Conservation (phyloP, 2,329 filamentous ascomycete species). For the Xylaria sp. region DNA sequence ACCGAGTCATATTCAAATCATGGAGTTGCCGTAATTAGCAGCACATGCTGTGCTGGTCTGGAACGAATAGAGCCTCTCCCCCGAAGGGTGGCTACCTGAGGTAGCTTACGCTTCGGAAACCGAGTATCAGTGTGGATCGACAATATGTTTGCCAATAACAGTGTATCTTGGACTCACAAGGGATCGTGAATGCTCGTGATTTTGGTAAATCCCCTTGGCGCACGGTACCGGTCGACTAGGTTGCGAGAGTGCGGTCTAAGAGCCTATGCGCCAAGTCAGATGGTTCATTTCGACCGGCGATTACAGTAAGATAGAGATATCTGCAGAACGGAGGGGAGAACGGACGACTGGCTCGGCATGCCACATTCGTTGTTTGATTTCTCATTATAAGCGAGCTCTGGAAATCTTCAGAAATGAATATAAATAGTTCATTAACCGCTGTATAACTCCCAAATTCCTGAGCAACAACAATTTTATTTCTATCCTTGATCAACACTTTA, state of each 20-base stretch:
- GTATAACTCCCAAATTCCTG: not conserved
- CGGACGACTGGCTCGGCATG: slow-evolving; percentile 23
- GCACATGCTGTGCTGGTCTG: not conserved
- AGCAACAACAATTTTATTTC: not conserved
- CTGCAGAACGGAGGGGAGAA: slow-evolving; percentile 10
- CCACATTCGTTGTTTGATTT: not conserved
- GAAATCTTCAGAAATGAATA: slow-evolving; percentile 19
- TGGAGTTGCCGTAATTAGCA: not conserved
- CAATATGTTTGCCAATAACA: slow-evolving; percentile 20
- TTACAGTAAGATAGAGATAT: slow-evolving; percentile 29
- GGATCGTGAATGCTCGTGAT: slow-evolving; percentile 16
- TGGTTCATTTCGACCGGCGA: slow-evolving; percentile 31
- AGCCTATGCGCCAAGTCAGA: slow-evolving; percentile 36
- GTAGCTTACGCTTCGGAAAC: slow-evolving; percentile 25
- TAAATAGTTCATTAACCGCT: slow-evolving; percentile 29
- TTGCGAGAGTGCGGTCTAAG: slow-evolving; percentile 27
- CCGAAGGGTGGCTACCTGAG: not conserved
- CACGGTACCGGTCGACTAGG: slow-evolving; percentile 17
- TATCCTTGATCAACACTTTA: slow-evolving; percentile 4
- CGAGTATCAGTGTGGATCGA: slow-evolving; percentile 29
- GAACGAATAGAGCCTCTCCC: not conserved
- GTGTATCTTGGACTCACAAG: slow-evolving; percentile 7
- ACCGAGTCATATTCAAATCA: not conserved
- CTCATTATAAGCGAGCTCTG: not conserved
- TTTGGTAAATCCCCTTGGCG: slow-evolving; percentile 30